Evolutionary conservation across 2,329 filamentous ascomycete species (phyloP), one percentile per base, ranked within the genome.

Genomic region (Colletotrichum limetticola): DNA sequence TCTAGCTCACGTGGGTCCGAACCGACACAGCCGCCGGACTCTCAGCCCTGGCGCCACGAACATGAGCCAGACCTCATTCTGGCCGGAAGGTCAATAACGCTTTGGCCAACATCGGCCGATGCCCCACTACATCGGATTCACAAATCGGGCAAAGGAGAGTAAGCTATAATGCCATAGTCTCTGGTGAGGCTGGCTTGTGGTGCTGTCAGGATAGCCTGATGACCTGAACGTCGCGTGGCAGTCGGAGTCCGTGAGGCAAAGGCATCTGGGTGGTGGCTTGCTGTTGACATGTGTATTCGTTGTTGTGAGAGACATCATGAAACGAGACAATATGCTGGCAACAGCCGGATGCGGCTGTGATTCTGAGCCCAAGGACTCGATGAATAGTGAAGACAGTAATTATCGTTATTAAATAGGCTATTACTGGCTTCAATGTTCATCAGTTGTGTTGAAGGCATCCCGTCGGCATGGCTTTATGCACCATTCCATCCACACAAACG

Each of bases 121-220:
- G 14, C n/a, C 12, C n/a, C 6, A 5, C 7, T 9, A 4, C 19
- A 11, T 8, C n/a, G 7, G n/a, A 24, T 28, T 16, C 12, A 19
- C 26, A 35, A 14, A 37, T 30, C 7, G 5, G n/a, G 56, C 12
- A n/a, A 57, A 46, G 26, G 46, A 49, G 42, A 24, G 26, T 9
- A 35, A 24, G 46, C 62, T 67, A 56, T 26, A 61, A 22, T 28
- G 37, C 37, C 22, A 26, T 53, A 63, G 46, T 53, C 9, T 26
- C 28, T 35, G 58, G 42, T 30, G 56, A 68, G 35, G 69, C 58
- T 68, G 37, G 3, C 8, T n/a, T 22, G 12, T 35, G 28, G 22
- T 28, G 52, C 30, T 26, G 53, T 59, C 30, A 60, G 35, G 19
- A 69, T 72, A 30, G 37, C 65, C 58, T 9, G 58, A 68, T 58